These are phyloP conservation scores for Globisporangium yorkense DNA, from an alignment of 352 stramenopile species.

Conservation along the genomic window DNA sequence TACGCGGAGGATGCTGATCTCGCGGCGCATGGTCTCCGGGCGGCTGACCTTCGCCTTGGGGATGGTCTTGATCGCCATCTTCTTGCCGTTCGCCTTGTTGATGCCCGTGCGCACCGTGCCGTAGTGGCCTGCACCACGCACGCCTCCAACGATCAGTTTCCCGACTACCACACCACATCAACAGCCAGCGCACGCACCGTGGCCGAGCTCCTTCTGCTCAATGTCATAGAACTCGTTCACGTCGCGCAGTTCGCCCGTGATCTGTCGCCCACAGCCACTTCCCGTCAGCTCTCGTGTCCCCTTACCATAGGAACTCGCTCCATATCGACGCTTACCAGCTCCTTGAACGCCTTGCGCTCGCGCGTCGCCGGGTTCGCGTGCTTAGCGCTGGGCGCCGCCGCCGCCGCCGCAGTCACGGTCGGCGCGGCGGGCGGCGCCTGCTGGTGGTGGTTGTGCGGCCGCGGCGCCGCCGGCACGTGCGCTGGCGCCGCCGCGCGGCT, in stretches of 20 bases:
- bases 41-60: slow-evolving; percentile 95
- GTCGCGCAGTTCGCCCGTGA: slow-evolving; percentile 76
- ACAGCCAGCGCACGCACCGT: slow-evolving; percentile 22
- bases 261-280: slow-evolving; percentile 29
- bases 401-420: slow-evolving; percentile 10
- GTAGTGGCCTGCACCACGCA: slow-evolving; percentile 84
- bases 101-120: slow-evolving; percentile 95
- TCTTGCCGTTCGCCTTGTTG: slow-evolving; percentile 89
- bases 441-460: slow-evolving; percentile 13
- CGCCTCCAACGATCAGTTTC: neutral
- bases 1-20: slow-evolving; percentile 89
- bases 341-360: slow-evolving; percentile 61
- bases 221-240: slow-evolving; percentile 86
- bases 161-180: neutral
- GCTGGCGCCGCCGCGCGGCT: slow-evolving; percentile 19
- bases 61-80: slow-evolving; percentile 99
- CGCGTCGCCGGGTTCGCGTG: slow-evolving; percentile 37
- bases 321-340: slow-evolving; percentile 33
- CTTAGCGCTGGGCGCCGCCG: slow-evolving; percentile 13
- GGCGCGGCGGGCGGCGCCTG: slow-evolving; percentile 11
- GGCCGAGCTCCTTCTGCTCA: slow-evolving; percentile 84
- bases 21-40: slow-evolving; percentile 93
- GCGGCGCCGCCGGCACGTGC: slow-evolving; percentile 8
- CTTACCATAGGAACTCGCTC: neutral
- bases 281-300: neutral